Evolutionary conservation across 2,329 filamentous ascomycete species (phyloP).

Genomic region (Periconia digitata): DNA sequence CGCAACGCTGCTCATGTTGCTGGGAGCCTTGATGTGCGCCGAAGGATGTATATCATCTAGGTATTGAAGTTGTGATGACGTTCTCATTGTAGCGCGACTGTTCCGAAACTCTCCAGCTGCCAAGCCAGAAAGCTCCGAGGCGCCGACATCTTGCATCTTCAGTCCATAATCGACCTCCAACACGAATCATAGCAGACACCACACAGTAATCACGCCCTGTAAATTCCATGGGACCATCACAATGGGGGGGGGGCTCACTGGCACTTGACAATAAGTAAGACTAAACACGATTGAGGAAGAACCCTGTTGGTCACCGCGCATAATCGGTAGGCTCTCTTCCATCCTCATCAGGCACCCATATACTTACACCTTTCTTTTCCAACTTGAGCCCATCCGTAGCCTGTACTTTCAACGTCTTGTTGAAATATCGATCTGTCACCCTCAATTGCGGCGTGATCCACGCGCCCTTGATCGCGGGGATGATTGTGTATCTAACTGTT

Average conservation of each 20-base stretch:
- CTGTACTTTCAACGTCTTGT: constrained; percentile 81
- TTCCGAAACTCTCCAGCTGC: not conserved
- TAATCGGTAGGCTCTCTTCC: constrained; percentile 3
- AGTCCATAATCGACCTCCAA: no score
- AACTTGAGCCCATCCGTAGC: constrained; percentile 69
- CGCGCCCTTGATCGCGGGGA: constrained; percentile 63
- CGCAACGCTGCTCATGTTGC: constrained; percentile 13
- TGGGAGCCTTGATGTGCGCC: constrained; percentile 1
- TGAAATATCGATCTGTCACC: constrained; percentile 88
- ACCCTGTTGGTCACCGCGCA: not conserved
- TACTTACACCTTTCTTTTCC: constrained; percentile 55
- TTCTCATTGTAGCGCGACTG: not conserved
- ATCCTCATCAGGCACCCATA: constrained; percentile 40
- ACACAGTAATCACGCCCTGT: no score
- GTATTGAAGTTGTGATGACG: not conserved
- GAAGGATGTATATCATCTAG: not conserved
- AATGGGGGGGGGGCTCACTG: no score
- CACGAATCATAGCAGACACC: no score
- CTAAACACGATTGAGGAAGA: no score
- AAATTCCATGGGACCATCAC: no score
- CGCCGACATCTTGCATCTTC: no score
- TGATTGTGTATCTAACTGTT: constrained; percentile 70
- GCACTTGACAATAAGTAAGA: no score
- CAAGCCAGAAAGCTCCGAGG: not conserved
- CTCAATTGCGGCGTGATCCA: constrained; percentile 75